Evolutionary conservation across 2,329 filamentous ascomycete species (phyloP).

Genomic region (Stagonosporopsis tanaceti): DNA sequence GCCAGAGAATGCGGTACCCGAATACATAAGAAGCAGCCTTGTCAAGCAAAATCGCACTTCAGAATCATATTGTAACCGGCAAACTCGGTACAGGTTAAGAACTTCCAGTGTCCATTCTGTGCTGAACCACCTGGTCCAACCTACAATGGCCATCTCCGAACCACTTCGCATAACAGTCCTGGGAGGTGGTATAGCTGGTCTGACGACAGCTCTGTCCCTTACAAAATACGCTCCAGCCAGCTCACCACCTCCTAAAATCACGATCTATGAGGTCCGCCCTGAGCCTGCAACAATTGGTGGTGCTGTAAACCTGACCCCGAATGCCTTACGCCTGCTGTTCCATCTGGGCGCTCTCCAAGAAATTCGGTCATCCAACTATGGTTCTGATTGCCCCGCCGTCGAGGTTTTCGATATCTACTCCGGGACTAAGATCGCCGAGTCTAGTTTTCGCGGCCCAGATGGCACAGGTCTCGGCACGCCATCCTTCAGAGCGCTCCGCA

Average conservation of each 20-base stretch:
- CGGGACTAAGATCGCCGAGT: constrained; percentile 54
- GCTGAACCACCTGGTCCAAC: not conserved
- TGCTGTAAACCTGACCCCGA: constrained; percentile 69
- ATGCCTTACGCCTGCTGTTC: constrained; percentile 64
- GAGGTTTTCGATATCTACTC: constrained; percentile 56
- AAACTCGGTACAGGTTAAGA: not conserved
- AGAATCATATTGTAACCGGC: not conserved
- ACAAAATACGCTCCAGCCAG: constrained; percentile 52
- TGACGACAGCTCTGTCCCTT: constrained; percentile 53
- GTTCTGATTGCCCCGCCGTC: constrained; percentile 53
- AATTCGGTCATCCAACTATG: constrained; percentile 52
- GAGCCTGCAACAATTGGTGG: constrained; percentile 61
- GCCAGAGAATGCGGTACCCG: not conserved
- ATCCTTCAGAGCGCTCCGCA: constrained; percentile 55
- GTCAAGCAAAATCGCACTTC: too few relatives aligned
- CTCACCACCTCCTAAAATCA: constrained; percentile 49
- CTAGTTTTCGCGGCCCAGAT: constrained; percentile 52
- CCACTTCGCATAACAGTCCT: constrained; percentile 41
- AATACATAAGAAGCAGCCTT: constrained; percentile 8
- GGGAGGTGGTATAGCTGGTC: constrained; percentile 45
- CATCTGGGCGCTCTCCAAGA: constrained; percentile 57
- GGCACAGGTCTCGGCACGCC: constrained; percentile 55
- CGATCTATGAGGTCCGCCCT: constrained; percentile 59
- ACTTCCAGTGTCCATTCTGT: not conserved
- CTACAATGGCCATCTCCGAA: constrained; percentile 1